Conservation (phyloP, 345 rosid genomes). For the Rhodomyrtus tomentosa region DNA sequence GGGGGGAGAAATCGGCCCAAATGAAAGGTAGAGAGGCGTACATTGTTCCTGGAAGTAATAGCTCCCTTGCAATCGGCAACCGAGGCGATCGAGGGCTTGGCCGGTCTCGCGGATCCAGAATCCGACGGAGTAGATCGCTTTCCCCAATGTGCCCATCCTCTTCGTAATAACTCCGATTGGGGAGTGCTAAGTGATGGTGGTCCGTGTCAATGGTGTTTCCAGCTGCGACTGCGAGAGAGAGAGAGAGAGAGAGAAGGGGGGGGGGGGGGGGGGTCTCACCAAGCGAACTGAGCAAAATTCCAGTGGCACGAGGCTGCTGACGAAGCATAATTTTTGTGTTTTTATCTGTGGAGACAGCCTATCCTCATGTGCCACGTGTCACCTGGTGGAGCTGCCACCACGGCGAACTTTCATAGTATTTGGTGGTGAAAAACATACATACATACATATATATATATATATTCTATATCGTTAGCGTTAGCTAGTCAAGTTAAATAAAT, state of each 20-base stretch:
- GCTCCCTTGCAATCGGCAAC: slow-evolving; percentile 82
- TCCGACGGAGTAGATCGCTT: slow-evolving; percentile 71
- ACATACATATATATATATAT: too few relatives aligned
- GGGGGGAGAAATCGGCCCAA: not conserved
- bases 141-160: slow-evolving; percentile 63
- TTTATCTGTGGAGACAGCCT: not conserved
- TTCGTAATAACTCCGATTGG: not conserved
- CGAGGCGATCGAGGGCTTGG: slow-evolving; percentile 94
- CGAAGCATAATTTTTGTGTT: not conserved
- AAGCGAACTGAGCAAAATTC: not conserved
- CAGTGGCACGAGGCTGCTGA: not conserved
- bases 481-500: not conserved
- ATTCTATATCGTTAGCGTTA: not conserved
- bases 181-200: not conserved
- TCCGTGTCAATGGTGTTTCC: not conserved
- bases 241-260: not conserved
- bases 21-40: slow-evolving; percentile 3
- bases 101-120: slow-evolving; percentile 97
- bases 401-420: not conserved
- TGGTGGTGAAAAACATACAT: not conserved
- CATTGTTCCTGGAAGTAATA: slow-evolving; percentile 66
- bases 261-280: not conserved
- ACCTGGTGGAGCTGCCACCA: not conserved
- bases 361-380: not conserved
- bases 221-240: not conserved